Evolutionary conservation across 2,329 filamentous ascomycete species (phyloP), one percentile per base, ranked within the genome.

Genomic region (Fusarium liriodendri): DNA sequence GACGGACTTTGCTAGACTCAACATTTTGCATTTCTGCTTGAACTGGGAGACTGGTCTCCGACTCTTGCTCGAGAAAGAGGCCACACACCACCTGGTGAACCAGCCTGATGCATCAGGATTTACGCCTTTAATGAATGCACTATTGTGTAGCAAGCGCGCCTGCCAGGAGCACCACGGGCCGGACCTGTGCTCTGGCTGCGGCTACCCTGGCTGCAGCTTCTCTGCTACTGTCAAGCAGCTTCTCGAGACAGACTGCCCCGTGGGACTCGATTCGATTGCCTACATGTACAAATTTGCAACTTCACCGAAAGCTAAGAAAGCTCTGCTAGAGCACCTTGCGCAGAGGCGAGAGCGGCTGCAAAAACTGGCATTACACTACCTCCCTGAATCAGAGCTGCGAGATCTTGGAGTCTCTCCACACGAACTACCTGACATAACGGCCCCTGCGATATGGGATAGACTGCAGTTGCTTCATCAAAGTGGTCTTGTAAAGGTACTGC

Each of bases 81-180:
- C 52, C 6, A 55, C 29, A 13, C 27, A 16, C 2, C 52, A 3
- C 8, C 22, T 47, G 10, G 18, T 52, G 10, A 29, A 6, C 47
- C 25, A n/a, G 25, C 22, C 22, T 10, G 47, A 52, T 29, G 6
- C 18, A n/a, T 1, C 0, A 8, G 47, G 22, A n/a, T 3, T 0
- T 6, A 32, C 47, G 11, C 47, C 25, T 14, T 18, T 47, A 8
- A 14, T 2, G 14, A 7, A 52, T n/a, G 25, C 45, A 1, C 5
- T 29, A 0, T 0, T 0, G 1, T 2, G 11, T 29, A n/a, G 16
- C 25, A 1, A 0, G 5, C 0, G 2, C 3, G 5, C 2, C 16
- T 29, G 25, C 11, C 3, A 11, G 1, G 2, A 5, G 20, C 4
- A 4, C 20, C 9, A 7, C 14, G 8, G 4, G 4, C 7, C 7